Percentiles rank a stretch among this genome's conserved stretches.
Conservation (phyloP, 768 basidiomycete genomes). For the Clitopilus passeckerianus region DNA sequence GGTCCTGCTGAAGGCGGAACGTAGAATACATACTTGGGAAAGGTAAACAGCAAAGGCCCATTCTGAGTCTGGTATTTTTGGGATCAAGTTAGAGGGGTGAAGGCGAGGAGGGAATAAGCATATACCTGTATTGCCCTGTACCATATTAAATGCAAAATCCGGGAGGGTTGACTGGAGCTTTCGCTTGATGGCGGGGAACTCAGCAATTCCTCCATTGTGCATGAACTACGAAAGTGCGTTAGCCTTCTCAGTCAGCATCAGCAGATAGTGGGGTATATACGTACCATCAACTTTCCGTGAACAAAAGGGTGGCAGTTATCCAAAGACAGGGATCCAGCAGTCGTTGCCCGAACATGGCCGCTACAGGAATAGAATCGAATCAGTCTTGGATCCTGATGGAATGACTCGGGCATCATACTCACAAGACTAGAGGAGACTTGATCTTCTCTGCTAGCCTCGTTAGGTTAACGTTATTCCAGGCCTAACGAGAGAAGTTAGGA, state of each 20-base stretch:
- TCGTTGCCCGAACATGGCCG: slow-evolving; percentile 92
- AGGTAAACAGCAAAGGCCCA: slow-evolving; percentile 95
- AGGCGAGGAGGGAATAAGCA: not conserved
- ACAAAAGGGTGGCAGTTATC: slow-evolving; percentile 97
- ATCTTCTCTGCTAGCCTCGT: slow-evolving; percentile 95
- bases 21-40: slow-evolving; percentile 50
- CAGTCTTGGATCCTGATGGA: not conserved
- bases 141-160: slow-evolving; percentile 82
- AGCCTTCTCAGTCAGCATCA: too few species aligned
- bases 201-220: slow-evolving; percentile 94
- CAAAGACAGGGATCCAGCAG: slow-evolving; percentile 84
- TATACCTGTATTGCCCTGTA: slow-evolving; percentile 89
- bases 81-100: slow-evolving; percentile 1
- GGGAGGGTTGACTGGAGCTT: slow-evolving; percentile 68
- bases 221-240: slow-evolving; percentile 61
- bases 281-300: slow-evolving; percentile 88
- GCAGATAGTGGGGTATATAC: slow-evolving; percentile 2
- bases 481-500: slow-evolving; percentile 37
- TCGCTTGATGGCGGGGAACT: slow-evolving; percentile 79
- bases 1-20: not conserved
- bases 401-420: slow-evolving; percentile 20
- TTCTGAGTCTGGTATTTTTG: slow-evolving; percentile 92
- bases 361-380: slow-evolving; percentile 24
- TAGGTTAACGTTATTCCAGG: slow-evolving; percentile 96
- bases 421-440: slow-evolving; percentile 94